These are phyloP conservation scores for Bocquillonia castaneifolia DNA, from an alignment of 441 rosid species.

Conservation along the genomic window DNA sequence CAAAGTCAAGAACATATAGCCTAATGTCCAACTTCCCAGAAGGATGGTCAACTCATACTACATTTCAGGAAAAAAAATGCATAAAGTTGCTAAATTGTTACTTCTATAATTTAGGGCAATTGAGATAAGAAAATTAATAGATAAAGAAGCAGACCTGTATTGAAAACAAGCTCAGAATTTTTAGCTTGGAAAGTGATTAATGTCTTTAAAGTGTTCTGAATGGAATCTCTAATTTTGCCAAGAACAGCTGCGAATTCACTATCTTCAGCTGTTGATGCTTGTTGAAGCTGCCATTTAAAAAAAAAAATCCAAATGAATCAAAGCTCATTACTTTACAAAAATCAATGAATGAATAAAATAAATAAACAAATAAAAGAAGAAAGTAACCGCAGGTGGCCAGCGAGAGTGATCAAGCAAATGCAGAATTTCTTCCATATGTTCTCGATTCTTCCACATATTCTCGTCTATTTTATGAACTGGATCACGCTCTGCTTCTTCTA, in stretches of 20 bases:
- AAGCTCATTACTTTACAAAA: not conserved
- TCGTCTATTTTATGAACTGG: conserved; percentile 93
- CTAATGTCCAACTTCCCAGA: too few species aligned
- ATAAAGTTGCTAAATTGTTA: too few species aligned
- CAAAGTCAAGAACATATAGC: too few species aligned
- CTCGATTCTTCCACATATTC: conserved; percentile 97
- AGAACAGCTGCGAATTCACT: conserved; percentile 40
- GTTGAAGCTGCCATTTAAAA: conserved; percentile 51
- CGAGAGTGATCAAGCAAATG: conserved; percentile 60
- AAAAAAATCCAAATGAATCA: not conserved
- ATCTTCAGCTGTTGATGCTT: conserved; percentile 50
- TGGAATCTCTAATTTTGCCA: conserved; percentile 33
- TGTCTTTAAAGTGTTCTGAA: conserved; percentile 39
- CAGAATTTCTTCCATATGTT: conserved; percentile 79
- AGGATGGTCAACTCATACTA: too few species aligned
- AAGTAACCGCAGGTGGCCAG: conserved; percentile 60
- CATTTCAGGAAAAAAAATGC: not conserved
- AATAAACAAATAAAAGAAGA: not conserved
- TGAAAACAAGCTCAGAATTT: conserved; percentile 80
- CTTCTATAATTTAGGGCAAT: too few species aligned
- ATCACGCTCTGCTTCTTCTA: conserved; percentile 51
- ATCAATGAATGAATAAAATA: not conserved
- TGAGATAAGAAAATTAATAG: too few species aligned
- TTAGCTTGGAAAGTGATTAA: conserved; percentile 63
- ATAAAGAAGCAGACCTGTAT: conserved; percentile 50